Evolutionary conservation across 192 early-diverging fungal genomes (phyloP), one percentile per base, ranked within the genome.

Genomic region (Obelidium mucronatum): DNA sequence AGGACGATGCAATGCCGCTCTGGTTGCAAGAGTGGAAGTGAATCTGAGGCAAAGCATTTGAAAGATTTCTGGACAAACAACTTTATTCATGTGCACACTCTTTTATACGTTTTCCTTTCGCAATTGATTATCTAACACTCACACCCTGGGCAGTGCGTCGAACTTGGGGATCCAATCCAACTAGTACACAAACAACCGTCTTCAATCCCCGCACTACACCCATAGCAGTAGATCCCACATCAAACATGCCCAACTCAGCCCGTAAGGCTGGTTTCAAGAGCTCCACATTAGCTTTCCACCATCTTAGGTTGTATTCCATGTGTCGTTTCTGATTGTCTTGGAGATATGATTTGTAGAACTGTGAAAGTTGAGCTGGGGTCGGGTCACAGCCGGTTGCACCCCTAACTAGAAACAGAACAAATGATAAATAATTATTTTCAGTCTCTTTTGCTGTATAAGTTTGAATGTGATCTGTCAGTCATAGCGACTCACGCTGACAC

Each of bases 271-370:
- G 42, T 5, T 19, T 30, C 2, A 83, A 65, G 59, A 80, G 77
- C 0, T 44, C 55, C 24, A 53, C 15, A 72, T 80, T 83, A 26
- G 73, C 73, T 35, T 67, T 26, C 82, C 78, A 80, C 79, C 62
- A 75, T 22, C 30, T 34, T 24, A 60, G 13, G 67, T 83, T 83
- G 76, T 83, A 83, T 37, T 55, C 67, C 53, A 71, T 51, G 64
- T 83, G 82, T 0, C 78, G 75, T 26, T 34, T 42, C 2, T 36
- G 40, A 6, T 75, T 78, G 1, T 31, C 53, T 55, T 77, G 68
- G 0, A 83, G 76, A 62, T 83, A 83, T 33, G 66, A 34, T 35
- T 73, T 56, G 76, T 83, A 83, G 64, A 83, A 83, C 2, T 30
- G 34, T 1, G 82, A 83, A 15, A 83, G 58, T 36, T 80, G 70